A percentile compares a stretch with the other conserved stretches of the same genome.
These are phyloP conservation scores for Pichia sp. DNA, from an alignment of 1,139 yeast genomes.

Conservation along the genomic window DNA sequence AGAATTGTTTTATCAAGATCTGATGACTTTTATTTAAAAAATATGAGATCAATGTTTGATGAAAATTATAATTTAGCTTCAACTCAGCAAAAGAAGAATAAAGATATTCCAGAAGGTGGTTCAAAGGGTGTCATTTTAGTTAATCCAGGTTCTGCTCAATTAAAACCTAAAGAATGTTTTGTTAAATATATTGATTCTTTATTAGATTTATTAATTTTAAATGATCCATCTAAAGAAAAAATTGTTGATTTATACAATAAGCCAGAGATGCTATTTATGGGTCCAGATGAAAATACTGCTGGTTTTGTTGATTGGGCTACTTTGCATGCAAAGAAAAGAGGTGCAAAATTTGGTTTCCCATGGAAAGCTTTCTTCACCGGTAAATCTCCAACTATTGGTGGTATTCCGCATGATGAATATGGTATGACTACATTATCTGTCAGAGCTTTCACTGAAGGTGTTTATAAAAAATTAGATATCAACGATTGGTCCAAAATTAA, in stretches of 20 bases:
- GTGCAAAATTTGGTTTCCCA: conserved; percentile 90
- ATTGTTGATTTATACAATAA: conserved; percentile 80
- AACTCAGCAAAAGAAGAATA: conserved; percentile 94
- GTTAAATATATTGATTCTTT: conserved; percentile 90
- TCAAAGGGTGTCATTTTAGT: conserved; percentile 93
- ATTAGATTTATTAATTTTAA: conserved; percentile 69
- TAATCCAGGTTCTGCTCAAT: conserved; percentile 75
- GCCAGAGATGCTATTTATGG: conserved; percentile 90
- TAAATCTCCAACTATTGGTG: conserved; percentile 86
- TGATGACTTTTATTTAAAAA: conserved; percentile 77
- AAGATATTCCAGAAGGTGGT: conserved; percentile 99
- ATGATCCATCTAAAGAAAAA: conserved; percentile 65
- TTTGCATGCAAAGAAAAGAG: conserved; percentile 82
- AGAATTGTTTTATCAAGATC: conserved; percentile 89
- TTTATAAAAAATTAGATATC: conserved; percentile 69
- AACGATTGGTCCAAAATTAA: conserved; percentile 49
- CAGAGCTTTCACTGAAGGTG: conserved; percentile 84
- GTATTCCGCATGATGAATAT: conserved; percentile 96
- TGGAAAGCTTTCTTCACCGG: conserved; percentile 99
- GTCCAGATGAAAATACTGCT: conserved; percentile 99
- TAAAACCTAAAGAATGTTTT: conserved; percentile 78
- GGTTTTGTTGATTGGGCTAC: conserved; percentile 98
- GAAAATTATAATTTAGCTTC: conserved; percentile 94
- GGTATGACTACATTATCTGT: conserved; percentile 98
- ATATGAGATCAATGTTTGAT: conserved; percentile 85